Evolutionary conservation across 352 stramenopile species (phyloP).

Genomic region (Elongisporangium prolatum): DNA sequence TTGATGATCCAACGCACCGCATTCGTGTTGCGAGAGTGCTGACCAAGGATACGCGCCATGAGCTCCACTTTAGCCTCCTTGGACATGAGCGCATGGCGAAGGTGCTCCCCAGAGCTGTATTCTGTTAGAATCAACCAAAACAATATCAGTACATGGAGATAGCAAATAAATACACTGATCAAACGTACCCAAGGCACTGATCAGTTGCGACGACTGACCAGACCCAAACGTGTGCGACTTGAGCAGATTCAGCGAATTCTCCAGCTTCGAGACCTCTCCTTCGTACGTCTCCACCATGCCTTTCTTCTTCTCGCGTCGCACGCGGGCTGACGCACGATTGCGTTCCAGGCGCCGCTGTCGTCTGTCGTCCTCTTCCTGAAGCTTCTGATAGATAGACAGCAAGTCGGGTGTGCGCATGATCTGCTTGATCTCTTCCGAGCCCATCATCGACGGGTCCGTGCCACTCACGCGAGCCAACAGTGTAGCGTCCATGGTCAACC

Average conservation of each 20-base stretch:
- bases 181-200: constrained; percentile 60
- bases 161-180: not conserved
- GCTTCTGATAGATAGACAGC: constrained; percentile 85
- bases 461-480: constrained; percentile 76
- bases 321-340: constrained; percentile 73
- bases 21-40: constrained; percentile 71
- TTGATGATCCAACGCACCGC: constrained; percentile 36
- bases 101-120: constrained; percentile 71
- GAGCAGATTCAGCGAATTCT: constrained; percentile 77
- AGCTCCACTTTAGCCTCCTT: constrained; percentile 84
- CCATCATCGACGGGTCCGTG: constrained; percentile 71
- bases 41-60: constrained; percentile 67
- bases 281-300: constrained; percentile 87
- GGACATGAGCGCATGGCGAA: constrained; percentile 77
- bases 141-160: not conserved
- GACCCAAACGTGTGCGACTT: constrained; percentile 71
- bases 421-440: constrained; percentile 82
- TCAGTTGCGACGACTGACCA: constrained; percentile 58
- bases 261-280: constrained; percentile 81
- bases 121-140: constrained; percentile 23
- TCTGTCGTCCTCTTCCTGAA: constrained; percentile 82
- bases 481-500: constrained; percentile 72
- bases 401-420: constrained; percentile 84
- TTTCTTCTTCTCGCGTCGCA: constrained; percentile 87
- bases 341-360: constrained; percentile 70